Base-by-base conservation (phyloP, 441 rosid genomes). In the Aquilaria agallochum region DNA sequence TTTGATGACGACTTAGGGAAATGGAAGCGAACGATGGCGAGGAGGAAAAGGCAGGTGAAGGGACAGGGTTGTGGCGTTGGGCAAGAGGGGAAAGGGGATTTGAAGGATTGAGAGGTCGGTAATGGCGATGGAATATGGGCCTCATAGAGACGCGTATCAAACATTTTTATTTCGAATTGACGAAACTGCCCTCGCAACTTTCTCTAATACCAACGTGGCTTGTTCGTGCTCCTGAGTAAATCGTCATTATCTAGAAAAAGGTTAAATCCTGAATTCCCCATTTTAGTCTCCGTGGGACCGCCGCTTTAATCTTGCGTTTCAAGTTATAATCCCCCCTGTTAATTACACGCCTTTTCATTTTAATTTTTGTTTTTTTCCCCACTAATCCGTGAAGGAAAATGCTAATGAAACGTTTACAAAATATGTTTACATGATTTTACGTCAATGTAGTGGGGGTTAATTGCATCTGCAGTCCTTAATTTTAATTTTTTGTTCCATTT, bases 81-180 rank as follows among this genome's bases (percentile, higher is more conserved):
- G 66, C 11, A 73, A 53, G 62, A 20, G 69, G 48, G 27, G 34
- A 2, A 40, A 76, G 74, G 75, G 72, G 74, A 79, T 72, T 81
- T 80, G 78, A 76, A 83, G 60, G 71, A 69, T 76, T 63, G 78
- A 75, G 73, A 72, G 86, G 84, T 79, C 80, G 84, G 89, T 68
- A 76, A 78, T 79, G 81, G 83, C 81, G 78, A 80, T 68, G 74
- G 91, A 83, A 78, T 84, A 76, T 83, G 88, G 86, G 90, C 80
- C 90, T 80, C 94, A 74, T 72, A 42, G 84, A 78, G 89, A 86
- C 93, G 92, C 90, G 98, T 85, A 82, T 78, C 90, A 72, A 72
- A 70, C 78, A 71, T 78, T 81, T 74, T 77, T 78, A 69, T 9
- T 36, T 9, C 33, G 2, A 0, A 15, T 52, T 80, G 50, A 81